Conservation (phyloP, 345 rosid genomes). For the Brassica incana region DNA sequence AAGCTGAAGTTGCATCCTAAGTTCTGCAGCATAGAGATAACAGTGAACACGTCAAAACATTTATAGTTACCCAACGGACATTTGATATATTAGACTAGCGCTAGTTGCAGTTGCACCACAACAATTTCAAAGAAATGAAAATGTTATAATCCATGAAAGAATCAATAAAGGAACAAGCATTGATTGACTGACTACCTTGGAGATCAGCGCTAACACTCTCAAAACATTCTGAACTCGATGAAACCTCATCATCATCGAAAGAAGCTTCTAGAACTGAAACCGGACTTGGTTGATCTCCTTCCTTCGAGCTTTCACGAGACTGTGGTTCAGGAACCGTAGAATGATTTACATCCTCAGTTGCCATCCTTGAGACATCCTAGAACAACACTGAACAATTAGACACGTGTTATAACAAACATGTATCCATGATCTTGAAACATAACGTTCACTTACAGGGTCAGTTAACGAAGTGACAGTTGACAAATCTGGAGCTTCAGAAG, state of each 20-base stretch:
- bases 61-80: neutral
- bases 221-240: constrained; percentile 90
- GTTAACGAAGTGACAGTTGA: constrained; percentile 40
- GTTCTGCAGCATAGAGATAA: constrained; percentile 50
- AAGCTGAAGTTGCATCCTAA: constrained; percentile 88
- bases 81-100: neutral
- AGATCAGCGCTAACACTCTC: constrained; percentile 90
- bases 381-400: constrained; percentile 24
- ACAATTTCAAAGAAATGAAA: too few relatives aligned
- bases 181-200: constrained; percentile 54
- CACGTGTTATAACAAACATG: neutral
- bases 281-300: constrained; percentile 94
- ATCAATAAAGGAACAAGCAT: neutral
- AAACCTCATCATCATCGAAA: constrained; percentile 72
- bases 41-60: neutral
- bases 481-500: constrained; percentile 42
- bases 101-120: neutral
- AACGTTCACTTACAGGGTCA: constrained; percentile 41
- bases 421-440: constrained; percentile 44
- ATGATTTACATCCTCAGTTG: constrained; percentile 42
- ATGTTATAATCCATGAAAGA: too few relatives aligned
- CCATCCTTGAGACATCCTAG: constrained; percentile 54
- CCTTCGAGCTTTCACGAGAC: constrained; percentile 64
- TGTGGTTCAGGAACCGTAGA: constrained; percentile 50
- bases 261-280: constrained; percentile 88